These are phyloP conservation scores for Pichia sp. DNA, from an alignment of 1,139 yeast species.

Conservation along the genomic window DNA sequence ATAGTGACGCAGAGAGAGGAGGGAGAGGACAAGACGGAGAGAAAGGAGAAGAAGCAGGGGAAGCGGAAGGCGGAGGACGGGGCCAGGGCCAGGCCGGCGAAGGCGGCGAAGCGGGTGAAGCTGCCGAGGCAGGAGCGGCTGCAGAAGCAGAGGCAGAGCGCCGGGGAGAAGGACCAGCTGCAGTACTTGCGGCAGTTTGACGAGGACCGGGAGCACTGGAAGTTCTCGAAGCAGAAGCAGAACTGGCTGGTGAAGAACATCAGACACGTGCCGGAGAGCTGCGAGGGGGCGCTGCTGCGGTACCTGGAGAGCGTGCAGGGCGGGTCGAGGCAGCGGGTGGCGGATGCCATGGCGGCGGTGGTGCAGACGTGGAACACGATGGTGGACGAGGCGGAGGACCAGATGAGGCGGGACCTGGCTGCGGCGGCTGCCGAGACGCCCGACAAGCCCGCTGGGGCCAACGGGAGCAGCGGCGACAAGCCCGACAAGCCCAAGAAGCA, in stretches of 20 bases:
- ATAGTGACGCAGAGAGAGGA: constrained; percentile 25
- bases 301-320: constrained; percentile 75
- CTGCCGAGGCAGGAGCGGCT: constrained; percentile 49
- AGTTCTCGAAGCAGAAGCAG: constrained; percentile 90
- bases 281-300: constrained; percentile 48
- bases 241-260: constrained; percentile 83
- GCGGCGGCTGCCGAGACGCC: constrained; percentile 1
- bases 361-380: constrained; percentile 55
- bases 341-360: constrained; percentile 46
- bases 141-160: constrained; percentile 73
- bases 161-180: constrained; percentile 63
- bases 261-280: constrained; percentile 50
- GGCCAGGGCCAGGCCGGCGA: constrained; percentile 34
- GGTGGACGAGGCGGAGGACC: constrained; percentile 41
- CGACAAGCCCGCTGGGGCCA: constrained; percentile 14
- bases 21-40: constrained; percentile 23
- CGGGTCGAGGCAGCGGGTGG: constrained; percentile 58
- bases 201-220: constrained; percentile 67
- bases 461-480: constrained; percentile 12
- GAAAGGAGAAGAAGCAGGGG: background rate
- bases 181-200: constrained; percentile 66
- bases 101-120: constrained; percentile 71
- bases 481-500: constrained; percentile 17
- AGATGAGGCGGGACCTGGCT: constrained; percentile 29
- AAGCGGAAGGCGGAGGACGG: constrained; percentile 34